A percentile compares a stretch with the other conserved stretches of the same genome.
These are phyloP conservation scores for Cinnamomum chago DNA, from an alignment of 164 flowering plant genomes.

Conservation along the genomic window DNA sequence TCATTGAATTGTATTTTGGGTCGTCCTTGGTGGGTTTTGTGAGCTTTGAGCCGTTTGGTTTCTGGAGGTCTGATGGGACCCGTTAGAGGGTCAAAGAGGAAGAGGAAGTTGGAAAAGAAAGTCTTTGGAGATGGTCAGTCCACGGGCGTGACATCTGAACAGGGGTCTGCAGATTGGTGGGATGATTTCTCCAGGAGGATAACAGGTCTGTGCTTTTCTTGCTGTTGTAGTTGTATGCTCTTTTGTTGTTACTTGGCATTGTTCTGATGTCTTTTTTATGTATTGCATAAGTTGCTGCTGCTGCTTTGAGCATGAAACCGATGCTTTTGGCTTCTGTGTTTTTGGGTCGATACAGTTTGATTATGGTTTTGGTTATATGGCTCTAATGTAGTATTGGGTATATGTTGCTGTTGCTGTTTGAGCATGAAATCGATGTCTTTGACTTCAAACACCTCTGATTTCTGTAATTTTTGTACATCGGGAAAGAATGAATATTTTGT, in stretches of 20 bases:
- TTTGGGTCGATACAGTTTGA: background rate
- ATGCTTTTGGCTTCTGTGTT: background rate
- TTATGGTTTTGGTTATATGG: background rate
- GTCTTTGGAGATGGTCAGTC: slow-evolving; percentile 15
- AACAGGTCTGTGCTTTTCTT: slow-evolving; percentile 27
- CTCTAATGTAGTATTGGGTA: background rate
- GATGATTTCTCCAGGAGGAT: slow-evolving; percentile 41
- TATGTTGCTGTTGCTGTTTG: background rate
- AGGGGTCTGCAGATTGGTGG: slow-evolving; percentile 51
- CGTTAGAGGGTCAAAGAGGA: slow-evolving; percentile 44
- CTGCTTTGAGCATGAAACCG: background rate
- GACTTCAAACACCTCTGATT: background rate
- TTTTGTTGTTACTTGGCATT: background rate
- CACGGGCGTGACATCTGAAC: slow-evolving; percentile 23
- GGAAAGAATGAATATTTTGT: too few species aligned
- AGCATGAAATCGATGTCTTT: background rate
- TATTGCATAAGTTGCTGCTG: slow-evolving; percentile 13
- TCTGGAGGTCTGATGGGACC: slow-evolving; percentile 42
- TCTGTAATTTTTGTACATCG: too few species aligned
- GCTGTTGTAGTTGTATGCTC: slow-evolving; percentile 2
- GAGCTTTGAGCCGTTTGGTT: slow-evolving; percentile 7
- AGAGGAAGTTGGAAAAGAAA: slow-evolving; percentile 31
- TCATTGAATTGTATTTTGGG: slow-evolving; percentile 2
- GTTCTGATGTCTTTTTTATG: slow-evolving; percentile 5
- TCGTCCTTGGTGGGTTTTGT: slow-evolving; percentile 6